These are phyloP conservation scores for Hypoxylon trugodes DNA, from an alignment of 495 filamentous ascomycete genomes.

Conservation along the genomic window DNA sequence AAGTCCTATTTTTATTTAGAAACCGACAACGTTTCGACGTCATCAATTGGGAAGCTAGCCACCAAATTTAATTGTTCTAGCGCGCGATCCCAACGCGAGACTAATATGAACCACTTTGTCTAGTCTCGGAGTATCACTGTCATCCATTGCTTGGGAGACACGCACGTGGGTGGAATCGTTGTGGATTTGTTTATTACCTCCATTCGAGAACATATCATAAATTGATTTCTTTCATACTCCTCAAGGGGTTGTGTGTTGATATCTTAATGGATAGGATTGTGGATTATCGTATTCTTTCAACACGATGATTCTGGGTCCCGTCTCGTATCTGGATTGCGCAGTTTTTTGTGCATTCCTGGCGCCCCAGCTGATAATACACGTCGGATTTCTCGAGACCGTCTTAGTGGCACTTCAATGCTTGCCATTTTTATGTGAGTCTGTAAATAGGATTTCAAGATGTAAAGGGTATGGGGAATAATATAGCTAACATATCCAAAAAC, in stretches of 20 bases:
- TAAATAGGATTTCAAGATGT: background rate
- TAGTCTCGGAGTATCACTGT: slow-evolving; percentile 12
- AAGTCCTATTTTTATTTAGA: background rate
- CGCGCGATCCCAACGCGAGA: background rate
- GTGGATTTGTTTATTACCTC: background rate
- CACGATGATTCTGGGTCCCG: slow-evolving; percentile 66
- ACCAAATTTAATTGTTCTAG: background rate
- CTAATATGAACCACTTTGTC: background rate
- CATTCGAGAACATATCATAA: background rate
- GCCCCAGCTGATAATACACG: slow-evolving; percentile 70
- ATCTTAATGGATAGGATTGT: background rate
- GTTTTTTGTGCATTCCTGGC: slow-evolving; percentile 71
- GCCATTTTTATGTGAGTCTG: slow-evolving; percentile 71
- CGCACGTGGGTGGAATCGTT: background rate
- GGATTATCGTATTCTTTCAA: background rate
- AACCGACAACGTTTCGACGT: slow-evolving; percentile 30
- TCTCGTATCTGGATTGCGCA: slow-evolving; percentile 76
- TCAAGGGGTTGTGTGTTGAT: background rate
- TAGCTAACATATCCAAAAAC: slow-evolving; percentile 16
- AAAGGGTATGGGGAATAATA: background rate
- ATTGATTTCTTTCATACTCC: background rate
- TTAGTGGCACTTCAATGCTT: slow-evolving; percentile 66
- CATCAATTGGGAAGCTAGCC: slow-evolving; percentile 29
- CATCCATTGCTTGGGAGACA: background rate
- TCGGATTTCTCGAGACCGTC: slow-evolving; percentile 63